Percentiles rank a stretch among this genome's conserved stretches.
Conservation (phyloP, 345 rosid genomes). For the Citrus trifoliata region DNA sequence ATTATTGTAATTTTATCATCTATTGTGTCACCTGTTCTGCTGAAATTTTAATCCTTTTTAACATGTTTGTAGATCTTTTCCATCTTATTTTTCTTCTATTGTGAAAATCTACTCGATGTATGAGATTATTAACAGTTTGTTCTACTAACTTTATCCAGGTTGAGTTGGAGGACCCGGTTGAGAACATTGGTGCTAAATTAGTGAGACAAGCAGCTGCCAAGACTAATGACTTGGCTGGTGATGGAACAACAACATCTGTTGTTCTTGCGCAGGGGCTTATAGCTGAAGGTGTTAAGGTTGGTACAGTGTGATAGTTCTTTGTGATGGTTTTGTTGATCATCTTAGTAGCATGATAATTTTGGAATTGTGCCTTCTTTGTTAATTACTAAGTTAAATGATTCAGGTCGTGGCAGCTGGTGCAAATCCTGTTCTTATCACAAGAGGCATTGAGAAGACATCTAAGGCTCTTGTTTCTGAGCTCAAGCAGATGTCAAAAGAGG, state of each 20-base stretch:
- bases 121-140: background rate
- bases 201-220: constrained; percentile 99
- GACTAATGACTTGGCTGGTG: constrained; percentile 99
- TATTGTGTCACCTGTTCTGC: background rate
- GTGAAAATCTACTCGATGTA: background rate
- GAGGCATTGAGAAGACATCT: constrained; percentile 94
- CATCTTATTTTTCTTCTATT: background rate
- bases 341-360: background rate
- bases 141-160: constrained; percentile 42
- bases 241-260: constrained; percentile 96
- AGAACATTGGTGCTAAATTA: constrained; percentile 95
- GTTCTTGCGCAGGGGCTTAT: constrained; percentile 98
- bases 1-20: background rate
- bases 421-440: constrained; percentile 87
- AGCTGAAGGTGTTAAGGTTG: constrained; percentile 94
- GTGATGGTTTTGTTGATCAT: background rate
- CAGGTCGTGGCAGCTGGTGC: constrained; percentile 99
- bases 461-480: constrained; percentile 84
- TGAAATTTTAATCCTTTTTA: background rate
- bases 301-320: constrained; percentile 3
- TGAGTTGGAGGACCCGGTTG: constrained; percentile 97
- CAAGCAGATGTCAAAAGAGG: constrained; percentile 87
- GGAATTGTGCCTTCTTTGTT: background rate
- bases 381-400: constrained; percentile 1
- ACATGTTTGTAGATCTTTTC: background rate